Evolutionary conservation across 306 rosid species (phyloP).

Genomic region (Glycine tomentella): DNA sequence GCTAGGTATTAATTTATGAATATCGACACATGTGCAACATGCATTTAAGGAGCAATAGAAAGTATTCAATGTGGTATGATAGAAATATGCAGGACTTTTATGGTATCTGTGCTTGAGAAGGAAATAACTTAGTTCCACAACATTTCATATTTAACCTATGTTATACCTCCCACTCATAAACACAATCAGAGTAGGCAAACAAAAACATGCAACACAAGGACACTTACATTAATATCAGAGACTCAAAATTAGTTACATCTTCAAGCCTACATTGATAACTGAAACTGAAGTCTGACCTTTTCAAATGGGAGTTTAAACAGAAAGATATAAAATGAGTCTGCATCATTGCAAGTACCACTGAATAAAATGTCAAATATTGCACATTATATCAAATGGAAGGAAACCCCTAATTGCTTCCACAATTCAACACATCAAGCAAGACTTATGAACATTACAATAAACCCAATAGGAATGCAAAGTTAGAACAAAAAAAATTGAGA

Average conservation of each 20-base stretch:
- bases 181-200: conserved; percentile 21
- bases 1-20: conserved; percentile 15
- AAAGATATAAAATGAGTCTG: conserved; percentile 3
- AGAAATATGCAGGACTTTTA: conserved; percentile 14
- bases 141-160: conserved; percentile 15
- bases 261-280: background rate
- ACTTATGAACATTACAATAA: conserved; percentile 13
- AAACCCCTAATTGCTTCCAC: background rate
- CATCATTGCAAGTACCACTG: conserved; percentile 1
- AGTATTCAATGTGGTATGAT: conserved; percentile 11
- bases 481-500: background rate
- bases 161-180: conserved; percentile 1
- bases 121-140: conserved; percentile 22
- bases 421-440: background rate
- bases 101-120: conserved; percentile 32
- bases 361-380: background rate
- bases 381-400: conserved; percentile 20
- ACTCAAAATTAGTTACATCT: conserved; percentile 4
- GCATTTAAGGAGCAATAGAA: conserved; percentile 34
- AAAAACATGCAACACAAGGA: conserved; percentile 24
- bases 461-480: background rate
- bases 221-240: conserved; percentile 5
- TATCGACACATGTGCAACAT: conserved; percentile 22
- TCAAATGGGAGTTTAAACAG: conserved; percentile 22
- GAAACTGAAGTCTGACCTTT: background rate